phyloP scores from a whole-genome alignment of 2,329 filamentous ascomycete species.

The Ceratocystis variospora region DNA sequence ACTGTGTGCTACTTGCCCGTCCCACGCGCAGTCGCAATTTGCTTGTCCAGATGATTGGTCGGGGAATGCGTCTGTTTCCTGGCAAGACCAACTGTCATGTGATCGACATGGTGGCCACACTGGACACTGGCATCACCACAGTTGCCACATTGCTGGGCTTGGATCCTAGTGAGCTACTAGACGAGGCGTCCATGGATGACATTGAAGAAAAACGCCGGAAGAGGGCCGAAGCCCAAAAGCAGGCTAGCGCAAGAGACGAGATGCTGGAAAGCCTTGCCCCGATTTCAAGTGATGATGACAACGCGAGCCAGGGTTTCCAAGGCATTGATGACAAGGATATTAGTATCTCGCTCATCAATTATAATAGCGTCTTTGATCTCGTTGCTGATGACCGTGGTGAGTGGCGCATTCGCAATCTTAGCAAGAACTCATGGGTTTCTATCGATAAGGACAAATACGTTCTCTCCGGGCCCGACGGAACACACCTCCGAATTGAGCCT shows the following conservation, averaged over 20 bases:
- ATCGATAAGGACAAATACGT: slow-evolving; percentile 58
- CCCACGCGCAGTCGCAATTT: slow-evolving; percentile 89
- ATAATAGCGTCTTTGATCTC: slow-evolving; percentile 81
- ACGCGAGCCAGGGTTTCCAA: too few species aligned
- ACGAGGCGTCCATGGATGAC: slow-evolving; percentile 48
- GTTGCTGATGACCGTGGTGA: slow-evolving; percentile 71
- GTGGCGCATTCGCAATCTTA: slow-evolving; percentile 61
- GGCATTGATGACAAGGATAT: background rate
- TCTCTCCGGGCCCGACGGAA: slow-evolving; percentile 50
- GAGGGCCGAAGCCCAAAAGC: slow-evolving; percentile 31
- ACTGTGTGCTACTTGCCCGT: slow-evolving; percentile 76
- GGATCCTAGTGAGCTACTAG: slow-evolving; percentile 64
- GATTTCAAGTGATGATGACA: too few species aligned
- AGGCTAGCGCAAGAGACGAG: slow-evolving; percentile 23
- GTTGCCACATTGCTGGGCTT: slow-evolving; percentile 88
- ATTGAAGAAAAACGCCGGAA: slow-evolving; percentile 36
- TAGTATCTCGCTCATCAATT: slow-evolving; percentile 69
- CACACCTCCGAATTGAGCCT: slow-evolving; percentile 41
- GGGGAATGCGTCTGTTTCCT: slow-evolving; percentile 71
- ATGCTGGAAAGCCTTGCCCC: background rate
- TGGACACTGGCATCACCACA: slow-evolving; percentile 74
- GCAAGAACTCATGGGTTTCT: slow-evolving; percentile 69
- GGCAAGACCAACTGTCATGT: slow-evolving; percentile 83
- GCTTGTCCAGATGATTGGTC: slow-evolving; percentile 92
- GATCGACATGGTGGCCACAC: slow-evolving; percentile 85